phyloP scores from a whole-genome alignment of 805 yeast species.

The Metschnikowia gruessii region DNA sequence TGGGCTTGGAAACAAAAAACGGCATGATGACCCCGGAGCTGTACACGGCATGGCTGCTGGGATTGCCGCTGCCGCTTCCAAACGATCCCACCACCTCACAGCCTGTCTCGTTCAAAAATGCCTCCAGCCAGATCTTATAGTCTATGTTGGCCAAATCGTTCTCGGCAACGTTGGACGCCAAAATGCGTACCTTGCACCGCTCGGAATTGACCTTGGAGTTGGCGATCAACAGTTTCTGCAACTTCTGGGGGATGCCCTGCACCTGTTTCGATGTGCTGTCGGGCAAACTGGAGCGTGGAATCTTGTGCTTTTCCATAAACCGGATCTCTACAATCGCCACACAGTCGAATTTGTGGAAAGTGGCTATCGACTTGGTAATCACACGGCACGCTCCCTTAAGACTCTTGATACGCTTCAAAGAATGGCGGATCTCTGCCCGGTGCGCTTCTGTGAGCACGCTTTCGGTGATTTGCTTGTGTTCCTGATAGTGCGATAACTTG shows the following conservation, averaged over 20 bases:
- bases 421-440: constrained; percentile 19
- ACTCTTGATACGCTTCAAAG: constrained; percentile 34
- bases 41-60: constrained; percentile 46
- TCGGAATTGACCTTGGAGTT: constrained; percentile 5
- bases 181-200: constrained; percentile 34
- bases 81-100: constrained; percentile 37
- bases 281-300: constrained; percentile 2
- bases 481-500: constrained; percentile 32
- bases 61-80: constrained; percentile 27
- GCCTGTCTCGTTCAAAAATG: constrained; percentile 54
- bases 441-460: constrained; percentile 2
- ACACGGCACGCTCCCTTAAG: constrained; percentile 43
- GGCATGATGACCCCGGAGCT: constrained; percentile 54
- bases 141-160: constrained; percentile 29
- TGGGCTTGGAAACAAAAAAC: constrained; percentile 43
- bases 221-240: constrained; percentile 7
- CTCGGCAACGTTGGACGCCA: constrained; percentile 41
- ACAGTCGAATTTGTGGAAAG: constrained; percentile 36
- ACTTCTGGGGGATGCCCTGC: constrained; percentile 13
- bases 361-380: constrained; percentile 37
- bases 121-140: constrained; percentile 39
- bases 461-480: constrained; percentile 5
- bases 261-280: neutral
- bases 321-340: constrained; percentile 52
- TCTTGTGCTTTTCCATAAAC: constrained; percentile 42